These are phyloP conservation scores for Venturia effusa DNA, from an alignment of 2,329 filamentous ascomycete species.

Conservation along the genomic window DNA sequence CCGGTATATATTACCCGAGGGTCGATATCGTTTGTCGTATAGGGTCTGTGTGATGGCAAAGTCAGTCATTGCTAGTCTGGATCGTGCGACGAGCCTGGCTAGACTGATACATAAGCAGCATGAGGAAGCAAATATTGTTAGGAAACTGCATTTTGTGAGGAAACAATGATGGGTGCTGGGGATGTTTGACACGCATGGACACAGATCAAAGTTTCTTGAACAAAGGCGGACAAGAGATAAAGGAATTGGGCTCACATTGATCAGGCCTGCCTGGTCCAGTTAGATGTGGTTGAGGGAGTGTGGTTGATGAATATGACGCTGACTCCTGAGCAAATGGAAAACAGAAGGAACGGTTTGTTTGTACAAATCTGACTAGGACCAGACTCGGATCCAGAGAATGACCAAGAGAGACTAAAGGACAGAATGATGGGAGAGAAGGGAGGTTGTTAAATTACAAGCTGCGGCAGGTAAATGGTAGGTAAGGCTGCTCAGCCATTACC, in stretches of 20 bases:
- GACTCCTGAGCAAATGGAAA: not conserved
- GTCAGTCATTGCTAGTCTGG: slow-evolving; percentile 1
- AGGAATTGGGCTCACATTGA: not conserved
- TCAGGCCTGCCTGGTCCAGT: not conserved
- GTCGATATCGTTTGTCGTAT: not conserved
- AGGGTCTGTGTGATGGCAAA: slow-evolving; percentile 1
- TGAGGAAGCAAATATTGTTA: not conserved
- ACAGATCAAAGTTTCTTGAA: not conserved
- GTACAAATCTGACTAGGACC: not conserved
- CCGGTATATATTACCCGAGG: not conserved
- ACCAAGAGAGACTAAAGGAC: not conserved
- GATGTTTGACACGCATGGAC: not conserved
- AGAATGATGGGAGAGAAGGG: not conserved
- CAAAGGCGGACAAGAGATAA: not conserved
- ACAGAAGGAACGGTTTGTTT: not conserved
- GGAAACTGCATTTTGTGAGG: not conserved
- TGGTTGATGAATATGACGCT: not conserved
- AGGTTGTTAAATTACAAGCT: not conserved
- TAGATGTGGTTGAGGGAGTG: not conserved
- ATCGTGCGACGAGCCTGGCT: not conserved
- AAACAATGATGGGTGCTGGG: not conserved
- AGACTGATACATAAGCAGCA: not conserved
- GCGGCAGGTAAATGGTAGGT: not conserved
- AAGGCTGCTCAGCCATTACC: not conserved
- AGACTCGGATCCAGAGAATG: not conserved